Conservation (phyloP, 495 filamentous ascomycete species). For the Hypomontagnella monticulosa region DNA sequence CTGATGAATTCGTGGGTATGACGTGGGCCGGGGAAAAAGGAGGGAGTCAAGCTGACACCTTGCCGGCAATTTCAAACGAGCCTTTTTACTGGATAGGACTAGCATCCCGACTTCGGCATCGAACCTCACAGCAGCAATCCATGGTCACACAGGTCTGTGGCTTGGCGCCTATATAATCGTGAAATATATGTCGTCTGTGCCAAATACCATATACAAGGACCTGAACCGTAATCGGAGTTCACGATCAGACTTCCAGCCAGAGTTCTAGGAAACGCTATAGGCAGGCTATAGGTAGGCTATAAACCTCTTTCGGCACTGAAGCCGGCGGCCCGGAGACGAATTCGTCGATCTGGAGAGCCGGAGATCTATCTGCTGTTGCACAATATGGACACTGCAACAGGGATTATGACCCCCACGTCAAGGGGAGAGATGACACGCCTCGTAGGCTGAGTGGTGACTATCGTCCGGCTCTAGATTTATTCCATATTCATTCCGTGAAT, state of each 20-base stretch:
- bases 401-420: conserved; percentile 36
- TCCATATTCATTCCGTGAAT: conserved; percentile 24
- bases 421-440: conserved; percentile 10
- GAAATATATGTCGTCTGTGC: conserved; percentile 16
- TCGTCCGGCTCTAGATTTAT: conserved; percentile 14
- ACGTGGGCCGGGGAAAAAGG: conserved; percentile 11
- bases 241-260: conserved; percentile 1
- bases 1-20: conserved; percentile 20
- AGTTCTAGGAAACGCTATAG: background rate
- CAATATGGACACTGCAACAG: conserved; percentile 10
- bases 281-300: conserved; percentile 4
- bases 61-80: conserved; percentile 30
- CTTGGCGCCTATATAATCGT: conserved; percentile 30
- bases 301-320: conserved; percentile 23
- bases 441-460: conserved; percentile 11
- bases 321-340: conserved; percentile 32
- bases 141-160: conserved; percentile 1
- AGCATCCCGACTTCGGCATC: conserved; percentile 36
- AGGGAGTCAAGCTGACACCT: conserved; percentile 22
- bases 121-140: background rate
- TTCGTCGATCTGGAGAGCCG: conserved; percentile 23
- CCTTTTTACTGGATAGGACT: conserved; percentile 6
- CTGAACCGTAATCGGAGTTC: conserved; percentile 20
- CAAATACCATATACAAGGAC: conserved; percentile 6
- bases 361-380: conserved; percentile 19